Base-by-base conservation (phyloP, 768 basidiomycete species). In the Epithele typhae region DNA sequence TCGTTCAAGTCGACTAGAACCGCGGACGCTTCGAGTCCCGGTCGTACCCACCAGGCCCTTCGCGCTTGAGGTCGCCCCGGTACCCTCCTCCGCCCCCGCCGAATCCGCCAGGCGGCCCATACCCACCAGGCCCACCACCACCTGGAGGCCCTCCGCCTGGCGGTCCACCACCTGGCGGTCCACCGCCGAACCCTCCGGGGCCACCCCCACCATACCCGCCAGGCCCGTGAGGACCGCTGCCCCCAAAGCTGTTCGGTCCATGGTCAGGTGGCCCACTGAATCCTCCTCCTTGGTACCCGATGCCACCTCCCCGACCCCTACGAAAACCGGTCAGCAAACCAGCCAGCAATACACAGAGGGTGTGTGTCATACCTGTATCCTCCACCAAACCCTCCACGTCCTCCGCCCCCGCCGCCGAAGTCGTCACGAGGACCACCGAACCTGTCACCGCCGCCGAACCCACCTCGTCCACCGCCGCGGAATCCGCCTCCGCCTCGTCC, bases 11-110 rank as follows among this genome's bases (percentile, higher is more conserved):
- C 45, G 24, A 43, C 60, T 61, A 91, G 68, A 87, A 89, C 61
- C 89, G 79, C 59, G 84, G 82, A 61, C 89, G 84, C 68, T 92
- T 92, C 25, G 74, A 59, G 55, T 90, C 88, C 55, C 88, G 78
- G 65, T 91, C 88, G 66, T 76, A 87, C 66, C 83, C 83, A 70
- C 83, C 81, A 43, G 83, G 76, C 56, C 84, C 82, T 61, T 76
- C 76, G 54, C 87, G 80, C 68, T 89, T 89, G 71, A 87, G 81
- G 61, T 84, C 84, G 30, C 77, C 77, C 52, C 82, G 80, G 65
- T 76, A 80, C 44, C 80, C 80, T 45, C 76, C 76, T 25, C 72
- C 70, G 24, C 62, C 63, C 21, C 49, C 74, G 33, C 70, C 72
- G 45, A 60, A 67, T 51, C 69, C 70, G 49, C 73, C 70, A 43